These are phyloP conservation scores for Saccharomycopsis hybrid DNA, from an alignment of 1,139 yeast genomes.

Conservation along the genomic window DNA sequence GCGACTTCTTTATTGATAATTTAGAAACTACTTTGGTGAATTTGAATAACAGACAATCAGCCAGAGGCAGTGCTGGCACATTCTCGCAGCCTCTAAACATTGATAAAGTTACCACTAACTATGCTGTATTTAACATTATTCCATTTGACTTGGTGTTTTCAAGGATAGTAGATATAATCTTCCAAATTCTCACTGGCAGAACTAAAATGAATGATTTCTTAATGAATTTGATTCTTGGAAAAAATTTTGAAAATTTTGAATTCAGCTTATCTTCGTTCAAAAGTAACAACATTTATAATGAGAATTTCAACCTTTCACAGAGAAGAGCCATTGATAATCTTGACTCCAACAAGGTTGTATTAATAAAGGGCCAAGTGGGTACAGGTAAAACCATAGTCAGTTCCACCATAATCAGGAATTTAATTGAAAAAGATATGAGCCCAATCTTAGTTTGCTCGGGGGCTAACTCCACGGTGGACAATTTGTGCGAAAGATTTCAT, in stretches of 20 bases:
- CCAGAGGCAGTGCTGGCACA: not conserved
- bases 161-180: slow-evolving; percentile 13
- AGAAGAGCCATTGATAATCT: slow-evolving; percentile 20
- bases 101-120: slow-evolving; percentile 7
- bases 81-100: not conserved
- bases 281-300: slow-evolving; percentile 7
- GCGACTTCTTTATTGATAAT: slow-evolving; percentile 6
- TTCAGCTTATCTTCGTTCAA: slow-evolving; percentile 18
- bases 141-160: slow-evolving; percentile 20
- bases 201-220: slow-evolving; percentile 13
- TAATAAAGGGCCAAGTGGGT: slow-evolving; percentile 21
- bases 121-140: slow-evolving; percentile 11
- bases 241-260: slow-evolving; percentile 22
- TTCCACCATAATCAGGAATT: slow-evolving; percentile 17
- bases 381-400: slow-evolving; percentile 20
- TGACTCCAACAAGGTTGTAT: slow-evolving; percentile 16
- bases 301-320: slow-evolving; percentile 18
- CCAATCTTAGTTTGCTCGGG: slow-evolving; percentile 22
- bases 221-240: slow-evolving; percentile 19
- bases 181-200: slow-evolving; percentile 7
- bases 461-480: slow-evolving; percentile 18
- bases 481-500: slow-evolving; percentile 16
- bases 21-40: not conserved
- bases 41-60: not conserved
- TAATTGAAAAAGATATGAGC: slow-evolving; percentile 14